Percentiles rank a stretch among this genome's conserved stretches.
phyloP scores from a whole-genome alignment of 305 asterid species.

The Andrographis paniculata region DNA sequence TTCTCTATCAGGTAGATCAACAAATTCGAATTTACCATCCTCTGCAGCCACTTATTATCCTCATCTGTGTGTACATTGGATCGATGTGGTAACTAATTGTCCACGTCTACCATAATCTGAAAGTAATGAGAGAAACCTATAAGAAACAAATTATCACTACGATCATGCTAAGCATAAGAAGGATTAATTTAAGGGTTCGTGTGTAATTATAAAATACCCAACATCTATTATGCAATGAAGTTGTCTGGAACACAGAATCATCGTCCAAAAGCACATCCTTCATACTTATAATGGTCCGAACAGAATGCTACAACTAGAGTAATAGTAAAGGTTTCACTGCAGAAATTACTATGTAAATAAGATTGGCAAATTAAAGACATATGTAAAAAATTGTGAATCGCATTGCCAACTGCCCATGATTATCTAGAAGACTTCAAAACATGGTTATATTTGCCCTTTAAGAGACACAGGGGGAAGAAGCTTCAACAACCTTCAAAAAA shows the following conservation, averaged over 20 bases:
- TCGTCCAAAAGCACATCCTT: too few species aligned
- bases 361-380: constrained; percentile 20
- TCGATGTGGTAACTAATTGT: constrained; percentile 26
- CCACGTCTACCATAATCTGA: constrained; percentile 23
- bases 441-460: constrained; percentile 36
- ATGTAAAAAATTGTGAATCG: constrained; percentile 30
- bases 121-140: constrained; percentile 12
- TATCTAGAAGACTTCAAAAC: constrained; percentile 43
- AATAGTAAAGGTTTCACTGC: not conserved
- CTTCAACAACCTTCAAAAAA: constrained; percentile 13
- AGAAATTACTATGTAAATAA: not conserved
- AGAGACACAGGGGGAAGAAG: constrained; percentile 35
- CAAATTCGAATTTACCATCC: constrained; percentile 30
- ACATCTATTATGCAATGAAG: not conserved
- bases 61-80: constrained; percentile 35
- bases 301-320: not conserved
- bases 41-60: constrained; percentile 34
- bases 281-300: too few species aligned
- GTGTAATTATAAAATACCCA: not conserved
- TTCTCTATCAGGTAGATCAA: not conserved
- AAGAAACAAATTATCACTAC: too few species aligned
- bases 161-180: too few species aligned
- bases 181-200: too few species aligned
- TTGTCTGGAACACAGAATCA: not conserved
- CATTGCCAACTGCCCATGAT: constrained; percentile 37